Evolutionary conservation across 306 rosid genomes (phyloP), one percentile per base, ranked within the genome.

Genomic region (Hippophae rhamnoides): DNA sequence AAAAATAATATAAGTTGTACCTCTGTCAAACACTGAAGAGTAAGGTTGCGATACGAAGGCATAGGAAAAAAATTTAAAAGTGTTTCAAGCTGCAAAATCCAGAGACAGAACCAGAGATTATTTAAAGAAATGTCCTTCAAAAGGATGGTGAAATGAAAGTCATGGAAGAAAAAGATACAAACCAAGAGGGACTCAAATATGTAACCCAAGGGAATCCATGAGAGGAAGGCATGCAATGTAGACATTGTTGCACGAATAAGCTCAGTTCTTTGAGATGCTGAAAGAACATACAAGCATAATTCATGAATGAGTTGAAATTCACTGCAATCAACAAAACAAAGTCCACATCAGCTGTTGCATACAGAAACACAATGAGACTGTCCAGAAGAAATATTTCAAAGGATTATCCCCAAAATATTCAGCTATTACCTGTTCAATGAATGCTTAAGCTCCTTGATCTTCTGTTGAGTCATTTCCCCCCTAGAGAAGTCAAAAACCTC

Each of bases 201-300:
- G 66, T 88, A 93, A 41, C 99, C 99, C 82, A 93, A 72, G 51
- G 99, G 99, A 82, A 93, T 93, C 99, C 99, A 93, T 41, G 99
- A 80, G 64, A 93, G 90, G 65, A 88, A 93, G 58, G 97, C 96
- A 81, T 93, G 99, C 73, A 93, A 74, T 42, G 99, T 93, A 46
- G 99, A 82, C 44, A 93, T 59, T 14, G 99, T 93, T 25, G 95
- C 95, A 1, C 99, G 86, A 54, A 93, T 79, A 66, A 93, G 97
- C 74, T 93, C 99, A 18, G 95, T 61, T 69, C 94, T 82, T 72
- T 88, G 99, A 60, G 99, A 93, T 9, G 86, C 97, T 23, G 99
- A 93, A 57, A 93, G 75, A 38, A 93, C 99, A 69, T 86, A 93
- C 62, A 93, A 72, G 89, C 99, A 93, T 62, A 93, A 64, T 95